Evolutionary conservation across 495 filamentous ascomycete species (phyloP), one percentile per base, ranked within the genome.

Genomic region (Penicillium paradoxum): DNA sequence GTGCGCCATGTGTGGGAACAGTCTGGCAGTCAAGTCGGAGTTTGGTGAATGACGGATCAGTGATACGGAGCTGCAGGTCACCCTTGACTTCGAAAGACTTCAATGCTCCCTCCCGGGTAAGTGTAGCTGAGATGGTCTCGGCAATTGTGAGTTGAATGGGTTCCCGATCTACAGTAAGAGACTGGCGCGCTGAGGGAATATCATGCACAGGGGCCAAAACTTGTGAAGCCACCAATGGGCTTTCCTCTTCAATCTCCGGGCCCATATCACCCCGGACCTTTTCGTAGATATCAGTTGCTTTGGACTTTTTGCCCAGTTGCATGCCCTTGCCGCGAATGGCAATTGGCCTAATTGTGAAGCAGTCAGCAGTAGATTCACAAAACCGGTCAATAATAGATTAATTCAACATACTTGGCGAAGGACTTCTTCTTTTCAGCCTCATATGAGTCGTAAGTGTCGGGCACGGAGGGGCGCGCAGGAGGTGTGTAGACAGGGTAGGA

Each of bases 241-340:
- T 80, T 42, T 86, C 80, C 51, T 92, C 87, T 63, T 88, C 86
- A 4, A 78, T 80, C 60, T 91, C 88, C 29, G 86, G 80, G 10
- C 90, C 91, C 45, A 97, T 69, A 53, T 97, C 91, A 43, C 87
- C 86, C 58, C 88, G 83, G n/a, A 98, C 90, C 57, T 87, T 86
- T 68, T 97, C 92, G 62, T 95, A 97, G 79, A 97, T 96, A 71
- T 93, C 89, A 13, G 89, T 93, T 25, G 87, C 88, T 76, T 96
- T 96, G 30, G 89, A 95, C 73, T 97, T 97, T 79, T 96, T 96
- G 70, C 93, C 95, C 34, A 98, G 73, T 69, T 97, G 92, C 93
- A 98, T 97, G 45, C 93, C 93, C 73, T 98, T 98, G 52, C 90
- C 90, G 66, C 92, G 90, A 32, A 83, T 81, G 24, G 87, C 82